Evolutionary conservation across 768 basidiomycete genomes (phyloP), one percentile per base, ranked within the genome.

Genomic region (Lyophyllum semitale): DNA sequence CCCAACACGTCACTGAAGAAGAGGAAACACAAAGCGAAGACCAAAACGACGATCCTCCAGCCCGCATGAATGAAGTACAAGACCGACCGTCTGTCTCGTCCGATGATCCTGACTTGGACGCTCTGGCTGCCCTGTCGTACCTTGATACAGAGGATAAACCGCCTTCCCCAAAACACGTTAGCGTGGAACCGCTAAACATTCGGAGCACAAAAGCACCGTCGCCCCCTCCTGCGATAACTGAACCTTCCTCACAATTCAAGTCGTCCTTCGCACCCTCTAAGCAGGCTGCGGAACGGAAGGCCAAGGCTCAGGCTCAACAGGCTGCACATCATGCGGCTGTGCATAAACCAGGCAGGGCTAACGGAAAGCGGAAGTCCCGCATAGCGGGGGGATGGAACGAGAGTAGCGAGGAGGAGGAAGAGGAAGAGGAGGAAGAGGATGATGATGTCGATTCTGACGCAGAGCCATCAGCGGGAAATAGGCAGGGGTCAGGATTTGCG

Each of bases 211-310:
- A 68, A 18, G 61, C 54, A 38, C 63, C 63, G n/a, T 51, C 63
- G 29, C 62, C 66, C 12, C 58, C 59, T 37, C 68, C 68, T 51
- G 68, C 49, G 51, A 42, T 52, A 5, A 45, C 52, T 20, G 62
- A 61, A 23, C 27, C 60, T 30, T 55, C 47, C 8, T 50, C 71
- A 1, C 81, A 83, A 51, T 89, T 81, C 73, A 85, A 84, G 50
- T 95, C 94, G 0, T 94, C 95, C 3, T 98, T 98, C 67, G 91
- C 93, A 0, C 88, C 88, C 1, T 91, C 89, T 17, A 89, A 83
- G 64, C 84, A 88, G 59, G 93, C 93, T 35, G 84, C 85, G 20
- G 88, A 98, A 66, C 82, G 96, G 50, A 89, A 90, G 63, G 89
- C 91, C 8, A 91, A 89, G 66, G 79, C 83, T 13, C 87, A 95